phyloP scores from a whole-genome alignment of 2,329 filamentous ascomycete species.

The Colletotrichum gloeosporioides region DNA sequence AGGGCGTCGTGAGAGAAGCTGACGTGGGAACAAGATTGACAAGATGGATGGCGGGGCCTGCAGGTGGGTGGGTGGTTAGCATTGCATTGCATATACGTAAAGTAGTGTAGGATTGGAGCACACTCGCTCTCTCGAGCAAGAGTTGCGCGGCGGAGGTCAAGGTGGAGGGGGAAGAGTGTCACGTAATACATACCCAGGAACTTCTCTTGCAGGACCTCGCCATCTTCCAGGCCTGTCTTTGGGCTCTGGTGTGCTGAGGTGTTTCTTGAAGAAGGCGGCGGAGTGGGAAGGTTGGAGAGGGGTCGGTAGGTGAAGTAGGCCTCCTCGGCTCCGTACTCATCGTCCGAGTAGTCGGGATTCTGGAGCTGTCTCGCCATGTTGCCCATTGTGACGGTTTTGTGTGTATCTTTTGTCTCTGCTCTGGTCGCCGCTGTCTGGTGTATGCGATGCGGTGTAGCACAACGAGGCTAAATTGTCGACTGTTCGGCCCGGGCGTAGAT shows the following conservation, averaged over 20 bases:
- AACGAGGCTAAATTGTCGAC: background rate
- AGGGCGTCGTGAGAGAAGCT: constrained; percentile 64
- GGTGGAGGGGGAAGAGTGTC: background rate
- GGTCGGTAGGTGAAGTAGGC: constrained; percentile 70
- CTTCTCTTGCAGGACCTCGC: constrained; percentile 44
- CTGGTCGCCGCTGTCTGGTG: background rate
- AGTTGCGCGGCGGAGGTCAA: background rate
- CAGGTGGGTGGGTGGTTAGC: constrained; percentile 19
- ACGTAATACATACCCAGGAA: constrained; percentile 39
- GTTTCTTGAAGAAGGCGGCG: constrained; percentile 60
- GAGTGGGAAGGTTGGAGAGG: constrained; percentile 71
- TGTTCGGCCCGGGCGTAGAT: background rate
- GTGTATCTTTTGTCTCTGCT: background rate
- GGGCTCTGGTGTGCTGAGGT: constrained; percentile 50
- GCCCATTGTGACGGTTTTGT: constrained; percentile 16
- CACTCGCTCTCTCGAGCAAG: background rate
- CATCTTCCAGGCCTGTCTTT: constrained; percentile 46
- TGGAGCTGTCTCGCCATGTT: constrained; percentile 20
- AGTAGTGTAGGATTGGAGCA: constrained; percentile 26
- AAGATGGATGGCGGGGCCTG: constrained; percentile 70
- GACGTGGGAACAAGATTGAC: constrained; percentile 70
- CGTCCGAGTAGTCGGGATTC: constrained; percentile 33
- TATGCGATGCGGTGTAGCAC: background rate
- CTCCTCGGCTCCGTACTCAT: constrained; percentile 55
- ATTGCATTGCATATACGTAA: constrained; percentile 8